A percentile compares a stretch with the other conserved stretches of the same genome.
phyloP scores from a whole-genome alignment of 2,329 filamentous ascomycete genomes.

The Colletotrichum graminicola region DNA sequence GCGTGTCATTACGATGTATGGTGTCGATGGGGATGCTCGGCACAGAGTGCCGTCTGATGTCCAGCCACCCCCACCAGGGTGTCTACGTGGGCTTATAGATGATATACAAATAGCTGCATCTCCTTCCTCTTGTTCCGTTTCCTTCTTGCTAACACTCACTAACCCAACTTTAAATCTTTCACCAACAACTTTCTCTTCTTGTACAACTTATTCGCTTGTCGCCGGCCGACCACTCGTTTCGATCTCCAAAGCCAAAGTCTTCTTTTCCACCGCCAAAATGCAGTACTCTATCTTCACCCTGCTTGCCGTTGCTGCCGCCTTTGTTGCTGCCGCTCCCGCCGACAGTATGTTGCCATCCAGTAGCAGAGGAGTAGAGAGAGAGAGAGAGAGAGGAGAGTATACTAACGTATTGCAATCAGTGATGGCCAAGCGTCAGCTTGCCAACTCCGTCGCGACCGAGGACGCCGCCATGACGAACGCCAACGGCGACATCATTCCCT shows the following conservation, averaged over 20 bases:
- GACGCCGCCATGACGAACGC: constrained; percentile 61
- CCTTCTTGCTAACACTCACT: constrained; percentile 36
- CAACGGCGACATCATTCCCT: constrained; percentile 60
- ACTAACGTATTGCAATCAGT: constrained; percentile 44
- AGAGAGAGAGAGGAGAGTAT: neutral
- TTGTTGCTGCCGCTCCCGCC: constrained; percentile 54
- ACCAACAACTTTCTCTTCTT: constrained; percentile 44
- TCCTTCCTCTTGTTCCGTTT: constrained; percentile 40
- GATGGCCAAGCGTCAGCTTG: constrained; percentile 50
- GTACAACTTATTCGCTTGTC: constrained; percentile 57
- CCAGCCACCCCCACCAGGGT: neutral
- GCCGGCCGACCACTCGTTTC: constrained; percentile 63
- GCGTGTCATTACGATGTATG: constrained; percentile 19
- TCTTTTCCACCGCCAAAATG: constrained; percentile 59
- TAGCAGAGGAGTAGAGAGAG: too few relatives aligned
- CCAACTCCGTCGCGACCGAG: constrained; percentile 50
- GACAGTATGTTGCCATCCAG: constrained; percentile 35
- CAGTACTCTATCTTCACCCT: constrained; percentile 63
- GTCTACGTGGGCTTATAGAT: constrained; percentile 9
- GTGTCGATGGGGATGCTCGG: constrained; percentile 40
- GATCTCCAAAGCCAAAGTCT: constrained; percentile 43
- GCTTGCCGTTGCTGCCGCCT: constrained; percentile 61
- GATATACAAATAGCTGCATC: constrained; percentile 47
- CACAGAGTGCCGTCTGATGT: neutral
- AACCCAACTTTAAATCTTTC: constrained; percentile 28